These are phyloP conservation scores for Globomyces pollinis-pini DNA, from an alignment of 192 early-diverging fungal genomes.

Conservation along the genomic window DNA sequence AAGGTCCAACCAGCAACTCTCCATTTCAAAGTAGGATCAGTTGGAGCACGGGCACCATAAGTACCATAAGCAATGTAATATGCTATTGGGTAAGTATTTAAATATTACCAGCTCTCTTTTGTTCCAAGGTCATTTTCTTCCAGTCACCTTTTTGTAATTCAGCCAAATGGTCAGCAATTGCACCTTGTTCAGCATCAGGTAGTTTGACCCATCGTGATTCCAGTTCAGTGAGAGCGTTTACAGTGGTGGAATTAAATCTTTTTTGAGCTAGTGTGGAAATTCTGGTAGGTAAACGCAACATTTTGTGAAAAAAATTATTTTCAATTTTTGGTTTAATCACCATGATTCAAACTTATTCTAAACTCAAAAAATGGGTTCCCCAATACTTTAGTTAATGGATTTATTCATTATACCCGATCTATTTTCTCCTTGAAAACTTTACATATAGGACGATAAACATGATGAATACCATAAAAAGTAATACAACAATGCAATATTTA, in stretches of 20 bases:
- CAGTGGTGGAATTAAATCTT: neutral
- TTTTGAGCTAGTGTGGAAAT: too few species aligned
- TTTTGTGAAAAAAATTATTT: too few species aligned
- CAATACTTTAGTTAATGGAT: too few species aligned
- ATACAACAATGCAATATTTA: constrained; percentile 74
- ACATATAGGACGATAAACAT: constrained; percentile 67
- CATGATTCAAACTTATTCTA: too few species aligned
- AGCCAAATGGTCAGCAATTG: constrained; percentile 68
- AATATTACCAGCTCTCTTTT: constrained; percentile 89
- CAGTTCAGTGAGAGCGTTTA: constrained; percentile 12
- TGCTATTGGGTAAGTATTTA: constrained; percentile 37
- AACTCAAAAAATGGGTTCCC: too few species aligned
- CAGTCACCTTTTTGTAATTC: constrained; percentile 93
- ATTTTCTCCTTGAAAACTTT: constrained; percentile 45
- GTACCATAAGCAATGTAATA: constrained; percentile 95
- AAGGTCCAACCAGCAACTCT: constrained; percentile 41
- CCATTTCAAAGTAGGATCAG: constrained; percentile 61
- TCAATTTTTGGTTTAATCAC: too few species aligned
- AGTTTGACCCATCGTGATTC: constrained; percentile 59
- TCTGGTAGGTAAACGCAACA: too few species aligned
- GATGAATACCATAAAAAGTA: constrained; percentile 67
- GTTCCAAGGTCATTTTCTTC: constrained; percentile 81
- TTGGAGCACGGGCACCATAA: constrained; percentile 78
- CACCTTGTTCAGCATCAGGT: constrained; percentile 70
- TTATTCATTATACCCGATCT: too few species aligned